phyloP scores from a whole-genome alignment of 2,329 filamentous ascomycete genomes.

The Aspergillus sp. region DNA sequence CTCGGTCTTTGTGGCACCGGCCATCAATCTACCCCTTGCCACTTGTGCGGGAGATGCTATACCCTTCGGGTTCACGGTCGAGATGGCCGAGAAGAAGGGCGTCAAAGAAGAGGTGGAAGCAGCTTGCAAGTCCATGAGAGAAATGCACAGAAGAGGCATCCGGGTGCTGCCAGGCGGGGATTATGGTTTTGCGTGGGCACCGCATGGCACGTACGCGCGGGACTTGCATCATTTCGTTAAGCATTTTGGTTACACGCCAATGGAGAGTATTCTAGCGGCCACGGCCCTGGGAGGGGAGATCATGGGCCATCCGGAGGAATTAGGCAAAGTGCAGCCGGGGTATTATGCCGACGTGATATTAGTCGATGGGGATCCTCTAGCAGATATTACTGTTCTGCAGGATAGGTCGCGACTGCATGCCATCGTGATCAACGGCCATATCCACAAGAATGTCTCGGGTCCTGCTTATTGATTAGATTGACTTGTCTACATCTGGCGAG shows the following conservation, averaged over 20 bases:
- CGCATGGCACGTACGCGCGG: conserved; percentile 48
- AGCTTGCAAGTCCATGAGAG: conserved; percentile 39
- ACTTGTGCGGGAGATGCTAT: neutral
- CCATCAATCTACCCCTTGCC: neutral
- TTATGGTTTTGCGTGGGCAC: conserved; percentile 50
- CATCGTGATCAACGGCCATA: neutral
- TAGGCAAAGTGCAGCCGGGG: conserved; percentile 10
- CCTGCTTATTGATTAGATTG: neutral
- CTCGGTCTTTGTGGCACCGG: conserved; percentile 1
- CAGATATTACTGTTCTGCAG: conserved; percentile 2
- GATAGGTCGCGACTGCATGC: neutral
- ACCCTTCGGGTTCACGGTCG: neutral
- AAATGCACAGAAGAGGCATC: conserved; percentile 50
- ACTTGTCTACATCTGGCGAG: neutral
- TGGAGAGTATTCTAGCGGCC: conserved; percentile 46
- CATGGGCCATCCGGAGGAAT: conserved; percentile 8
- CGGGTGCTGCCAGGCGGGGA: conserved; percentile 47
- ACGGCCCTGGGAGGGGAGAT: conserved; percentile 33
- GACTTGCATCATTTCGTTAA: conserved; percentile 50
- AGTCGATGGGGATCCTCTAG: conserved; percentile 1
- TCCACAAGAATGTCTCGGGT: neutral
- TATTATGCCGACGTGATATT: conserved; percentile 4
- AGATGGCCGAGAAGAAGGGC: conserved; percentile 42
- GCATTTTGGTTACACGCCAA: conserved; percentile 44
- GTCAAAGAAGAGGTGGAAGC: conserved; percentile 43